A percentile compares a stretch with the other conserved stretches of the same genome.
Conservation (phyloP, 192 early-diverging fungal species). For the Linderina pennispora region DNA sequence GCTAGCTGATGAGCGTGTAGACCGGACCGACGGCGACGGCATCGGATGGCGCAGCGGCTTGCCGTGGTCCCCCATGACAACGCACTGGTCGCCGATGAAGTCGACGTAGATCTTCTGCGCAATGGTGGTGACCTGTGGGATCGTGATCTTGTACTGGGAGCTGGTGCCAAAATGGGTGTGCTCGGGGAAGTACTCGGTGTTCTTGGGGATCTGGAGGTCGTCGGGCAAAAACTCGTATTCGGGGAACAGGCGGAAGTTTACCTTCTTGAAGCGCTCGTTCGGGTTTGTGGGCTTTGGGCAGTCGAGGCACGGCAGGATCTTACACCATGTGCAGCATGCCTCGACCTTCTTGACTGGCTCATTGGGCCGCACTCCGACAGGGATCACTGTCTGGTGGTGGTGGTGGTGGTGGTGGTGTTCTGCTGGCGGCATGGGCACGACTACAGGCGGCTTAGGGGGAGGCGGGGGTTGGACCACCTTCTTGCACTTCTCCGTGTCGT, state of each 20-base stretch:
- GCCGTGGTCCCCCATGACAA: slow-evolving; percentile 39
- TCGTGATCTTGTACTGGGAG: slow-evolving; percentile 19
- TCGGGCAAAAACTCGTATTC: slow-evolving; percentile 47
- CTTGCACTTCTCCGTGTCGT: neutral
- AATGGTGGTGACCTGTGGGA: slow-evolving; percentile 19
- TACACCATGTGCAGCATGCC: slow-evolving; percentile 46
- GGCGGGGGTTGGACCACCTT: slow-evolving; percentile 6
- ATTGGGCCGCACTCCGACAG: slow-evolving; percentile 22
- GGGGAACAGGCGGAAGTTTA: slow-evolving; percentile 38
- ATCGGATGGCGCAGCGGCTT: slow-evolving; percentile 2
- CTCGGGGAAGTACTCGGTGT: slow-evolving; percentile 36
- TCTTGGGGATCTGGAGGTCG: slow-evolving; percentile 11
- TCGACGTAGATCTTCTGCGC: slow-evolving; percentile 43
- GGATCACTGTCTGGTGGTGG: slow-evolving; percentile 15
- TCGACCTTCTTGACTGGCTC: slow-evolving; percentile 14
- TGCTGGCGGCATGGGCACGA: neutral
- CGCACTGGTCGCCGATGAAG: slow-evolving; percentile 42
- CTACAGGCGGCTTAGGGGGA: slow-evolving; percentile 4
- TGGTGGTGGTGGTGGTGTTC: slow-evolving; percentile 8
- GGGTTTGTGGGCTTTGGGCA: slow-evolving; percentile 41
- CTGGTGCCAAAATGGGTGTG: slow-evolving; percentile 35
- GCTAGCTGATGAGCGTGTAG: slow-evolving; percentile 19
- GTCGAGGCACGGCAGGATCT: slow-evolving; percentile 36
- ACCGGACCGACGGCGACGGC: slow-evolving; percentile 9
- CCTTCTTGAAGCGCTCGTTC: slow-evolving; percentile 36